These are phyloP conservation scores for Xylariales sp. DNA, from an alignment of 2,329 filamentous ascomycete genomes.

Conservation along the genomic window DNA sequence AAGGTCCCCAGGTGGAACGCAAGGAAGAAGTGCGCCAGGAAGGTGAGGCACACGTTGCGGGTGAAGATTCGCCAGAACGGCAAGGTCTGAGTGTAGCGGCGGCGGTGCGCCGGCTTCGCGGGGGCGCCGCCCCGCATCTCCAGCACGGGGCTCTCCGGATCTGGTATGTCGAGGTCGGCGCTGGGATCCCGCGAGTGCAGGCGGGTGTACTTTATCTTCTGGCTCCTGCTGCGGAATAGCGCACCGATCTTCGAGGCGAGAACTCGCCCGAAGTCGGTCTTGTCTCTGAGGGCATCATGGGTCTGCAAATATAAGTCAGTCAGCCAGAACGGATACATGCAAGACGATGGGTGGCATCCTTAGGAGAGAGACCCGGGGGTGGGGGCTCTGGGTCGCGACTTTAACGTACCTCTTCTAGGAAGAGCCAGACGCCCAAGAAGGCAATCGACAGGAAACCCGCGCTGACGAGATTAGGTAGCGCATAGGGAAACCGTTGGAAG, in stretches of 20 bases:
- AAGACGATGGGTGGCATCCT: too few species aligned
- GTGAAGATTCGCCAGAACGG: conserved; percentile 53
- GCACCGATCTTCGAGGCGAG: conserved; percentile 30
- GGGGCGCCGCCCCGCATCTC: conserved; percentile 24
- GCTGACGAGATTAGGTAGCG: conserved; percentile 50
- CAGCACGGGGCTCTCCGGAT: conserved; percentile 11
- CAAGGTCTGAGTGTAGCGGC: conserved; percentile 41
- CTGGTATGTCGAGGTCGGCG: too few species aligned
- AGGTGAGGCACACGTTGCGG: conserved; percentile 46
- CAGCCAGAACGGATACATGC: too few species aligned
- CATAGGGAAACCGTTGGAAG: conserved; percentile 47
- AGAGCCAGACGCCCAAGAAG: conserved; percentile 41
- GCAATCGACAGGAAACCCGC: conserved; percentile 41
- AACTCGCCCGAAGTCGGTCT: conserved; percentile 37
- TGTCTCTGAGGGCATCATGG: conserved; percentile 37
- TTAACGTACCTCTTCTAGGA: conserved; percentile 46
- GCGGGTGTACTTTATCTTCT: conserved; percentile 25
- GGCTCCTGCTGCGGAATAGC: conserved; percentile 18
- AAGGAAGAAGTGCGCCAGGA: conserved; percentile 65
- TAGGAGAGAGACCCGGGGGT: too few species aligned
- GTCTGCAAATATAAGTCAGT: conserved; percentile 28
- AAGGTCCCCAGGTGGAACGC: conserved; percentile 72
- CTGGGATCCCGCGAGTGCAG: conserved; percentile 26
- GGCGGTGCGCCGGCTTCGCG: conserved; percentile 11
- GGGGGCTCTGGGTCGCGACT: too few species aligned